A percentile compares a stretch with the other conserved stretches of the same genome.
These are phyloP conservation scores for Gyrodon lividus DNA, from an alignment of 768 basidiomycete genomes.

Conservation along the genomic window DNA sequence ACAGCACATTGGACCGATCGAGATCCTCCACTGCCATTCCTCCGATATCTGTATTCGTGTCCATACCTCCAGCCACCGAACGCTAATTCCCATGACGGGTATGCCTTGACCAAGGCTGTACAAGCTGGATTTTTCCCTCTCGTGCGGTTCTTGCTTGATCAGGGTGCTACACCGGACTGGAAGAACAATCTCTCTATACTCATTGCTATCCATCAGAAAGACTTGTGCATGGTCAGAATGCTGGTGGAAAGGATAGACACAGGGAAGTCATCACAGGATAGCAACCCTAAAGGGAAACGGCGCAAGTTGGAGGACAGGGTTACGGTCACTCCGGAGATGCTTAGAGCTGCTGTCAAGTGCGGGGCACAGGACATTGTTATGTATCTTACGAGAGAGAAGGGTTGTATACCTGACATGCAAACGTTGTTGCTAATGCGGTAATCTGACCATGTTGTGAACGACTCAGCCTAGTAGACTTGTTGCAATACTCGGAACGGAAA, in stretches of 20 bases:
- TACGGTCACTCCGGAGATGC: conserved; percentile 51
- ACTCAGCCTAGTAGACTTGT: background rate
- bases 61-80: conserved; percentile 44
- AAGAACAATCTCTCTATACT: conserved; percentile 66
- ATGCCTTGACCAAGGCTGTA: conserved; percentile 79
- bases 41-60: conserved; percentile 52
- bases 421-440: conserved; percentile 47
- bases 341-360: conserved; percentile 62
- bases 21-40: conserved; percentile 62
- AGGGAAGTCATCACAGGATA: conserved; percentile 21
- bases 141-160: conserved; percentile 64
- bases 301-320: conserved; percentile 62
- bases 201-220: conserved; percentile 71
- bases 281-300: conserved; percentile 39
- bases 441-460: conserved; percentile 6
- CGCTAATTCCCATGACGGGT: conserved; percentile 72
- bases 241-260: conserved; percentile 62
- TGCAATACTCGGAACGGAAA: background rate
- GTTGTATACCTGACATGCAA: conserved; percentile 70
- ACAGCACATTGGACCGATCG: conserved; percentile 40
- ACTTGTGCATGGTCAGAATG: conserved; percentile 66
- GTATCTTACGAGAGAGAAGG: conserved; percentile 69
- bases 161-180: conserved; percentile 66
- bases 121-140: conserved; percentile 62
- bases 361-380: conserved; percentile 69